phyloP scores from a whole-genome alignment of 768 basidiomycete species.

The Boletus subparvulus region DNA sequence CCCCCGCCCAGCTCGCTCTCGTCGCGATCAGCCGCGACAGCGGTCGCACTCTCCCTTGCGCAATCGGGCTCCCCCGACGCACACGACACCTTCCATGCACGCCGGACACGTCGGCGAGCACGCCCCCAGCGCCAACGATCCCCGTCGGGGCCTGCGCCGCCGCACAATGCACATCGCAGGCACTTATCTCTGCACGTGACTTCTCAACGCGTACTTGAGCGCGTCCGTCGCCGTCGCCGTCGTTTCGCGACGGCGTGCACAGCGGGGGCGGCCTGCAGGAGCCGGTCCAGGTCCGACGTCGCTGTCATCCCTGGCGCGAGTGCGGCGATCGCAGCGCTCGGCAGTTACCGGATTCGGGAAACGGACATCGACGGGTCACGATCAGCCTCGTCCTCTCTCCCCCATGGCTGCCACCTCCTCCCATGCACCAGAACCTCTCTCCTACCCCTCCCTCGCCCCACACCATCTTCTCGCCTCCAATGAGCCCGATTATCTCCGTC shows the following conservation, averaged over 20 bases:
- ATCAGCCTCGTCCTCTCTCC: background rate
- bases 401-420: constrained; percentile 47
- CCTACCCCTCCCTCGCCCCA: constrained; percentile 64
- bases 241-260: constrained; percentile 5
- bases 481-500: constrained; percentile 83
- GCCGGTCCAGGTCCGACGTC: background rate
- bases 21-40: constrained; percentile 20
- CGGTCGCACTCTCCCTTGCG: background rate
- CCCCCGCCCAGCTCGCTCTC: background rate
- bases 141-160: background rate
- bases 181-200: constrained; percentile 31
- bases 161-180: constrained; percentile 17
- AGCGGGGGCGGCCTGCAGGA: background rate
- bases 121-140: constrained; percentile 15
- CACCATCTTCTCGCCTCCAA: constrained; percentile 65
- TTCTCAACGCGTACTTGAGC: constrained; percentile 9
- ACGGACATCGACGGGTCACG: background rate
- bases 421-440: constrained; percentile 60
- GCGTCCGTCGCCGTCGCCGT: constrained; percentile 1
- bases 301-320: background rate
- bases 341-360: constrained; percentile 14
- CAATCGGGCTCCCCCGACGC: constrained; percentile 4
- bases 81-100: background rate
- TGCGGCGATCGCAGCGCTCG: background rate
- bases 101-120: constrained; percentile 5